phyloP scores from a whole-genome alignment of 441 rosid species.

The Mallotus japonicus region DNA sequence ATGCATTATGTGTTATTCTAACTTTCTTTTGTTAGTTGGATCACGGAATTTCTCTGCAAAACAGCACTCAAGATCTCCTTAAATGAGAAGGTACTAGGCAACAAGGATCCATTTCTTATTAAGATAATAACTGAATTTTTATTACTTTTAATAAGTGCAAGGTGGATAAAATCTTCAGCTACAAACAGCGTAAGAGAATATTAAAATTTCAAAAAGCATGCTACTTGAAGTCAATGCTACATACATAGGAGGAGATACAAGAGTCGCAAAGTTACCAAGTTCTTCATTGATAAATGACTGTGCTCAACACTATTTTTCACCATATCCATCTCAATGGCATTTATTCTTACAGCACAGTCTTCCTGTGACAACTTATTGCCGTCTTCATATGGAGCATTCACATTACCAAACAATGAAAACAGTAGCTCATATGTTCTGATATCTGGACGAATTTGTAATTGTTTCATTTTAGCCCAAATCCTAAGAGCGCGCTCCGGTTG shows the following conservation, averaged over 20 bases:
- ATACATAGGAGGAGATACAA: constrained; percentile 15
- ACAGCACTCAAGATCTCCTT: neutral
- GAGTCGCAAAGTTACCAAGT: constrained; percentile 52
- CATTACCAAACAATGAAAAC: constrained; percentile 73
- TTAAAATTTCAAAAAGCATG: constrained; percentile 2
- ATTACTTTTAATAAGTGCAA: neutral
- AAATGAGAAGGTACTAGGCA: neutral
- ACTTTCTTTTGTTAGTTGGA: constrained; percentile 3
- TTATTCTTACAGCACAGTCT: constrained; percentile 64
- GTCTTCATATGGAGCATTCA: constrained; percentile 71
- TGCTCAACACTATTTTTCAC: constrained; percentile 62
- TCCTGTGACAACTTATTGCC: constrained; percentile 55
- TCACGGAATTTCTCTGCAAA: neutral
- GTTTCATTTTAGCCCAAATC: constrained; percentile 71
- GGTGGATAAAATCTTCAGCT: neutral
- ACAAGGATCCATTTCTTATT: neutral
- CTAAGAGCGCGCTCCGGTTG: constrained; percentile 76
- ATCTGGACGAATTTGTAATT: constrained; percentile 53
- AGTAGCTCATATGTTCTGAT: constrained; percentile 64
- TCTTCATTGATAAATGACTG: constrained; percentile 52
- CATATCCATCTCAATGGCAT: constrained; percentile 78
- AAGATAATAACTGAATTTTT: neutral
- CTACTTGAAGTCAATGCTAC: constrained; percentile 15
- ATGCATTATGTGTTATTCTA: neutral
- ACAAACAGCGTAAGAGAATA: neutral